Evolutionary conservation across 495 filamentous ascomycete species (phyloP).

Genomic region (Xylaria sp.): DNA sequence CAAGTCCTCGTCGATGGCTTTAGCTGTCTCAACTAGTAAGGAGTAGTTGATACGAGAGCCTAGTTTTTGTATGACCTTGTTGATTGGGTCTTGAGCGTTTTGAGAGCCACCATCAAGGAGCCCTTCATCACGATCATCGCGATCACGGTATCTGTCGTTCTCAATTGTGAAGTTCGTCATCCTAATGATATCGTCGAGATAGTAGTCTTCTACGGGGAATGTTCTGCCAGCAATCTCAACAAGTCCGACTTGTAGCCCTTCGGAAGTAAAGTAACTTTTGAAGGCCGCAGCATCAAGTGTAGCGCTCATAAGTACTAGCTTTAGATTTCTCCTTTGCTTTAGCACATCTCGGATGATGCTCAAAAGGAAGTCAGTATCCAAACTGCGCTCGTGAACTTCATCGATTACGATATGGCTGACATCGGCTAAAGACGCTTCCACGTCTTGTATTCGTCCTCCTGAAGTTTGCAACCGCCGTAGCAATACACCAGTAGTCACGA

Average conservation of each 20-base stretch:
- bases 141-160: constrained; percentile 38
- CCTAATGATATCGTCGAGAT: constrained; percentile 85
- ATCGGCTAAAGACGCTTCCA: constrained; percentile 80
- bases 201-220: constrained; percentile 87
- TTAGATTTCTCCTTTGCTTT: constrained; percentile 76
- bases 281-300: constrained; percentile 92
- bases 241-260: constrained; percentile 67
- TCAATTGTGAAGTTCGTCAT: constrained; percentile 74
- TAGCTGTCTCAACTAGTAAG: constrained; percentile 78
- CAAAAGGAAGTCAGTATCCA: constrained; percentile 94
- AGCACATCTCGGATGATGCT: constrained; percentile 88
- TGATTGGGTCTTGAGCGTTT: constrained; percentile 56
- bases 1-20: constrained; percentile 78
- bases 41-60: constrained; percentile 94
- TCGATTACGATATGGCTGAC: constrained; percentile 96
- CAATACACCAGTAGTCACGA: constrained; percentile 97
- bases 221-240: constrained; percentile 91
- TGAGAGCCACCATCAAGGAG: constrained; percentile 40
- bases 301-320: constrained; percentile 96
- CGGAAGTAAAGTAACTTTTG: constrained; percentile 78
- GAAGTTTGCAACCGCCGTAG: constrained; percentile 87
- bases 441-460: constrained; percentile 75
- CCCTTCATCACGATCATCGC: constrained; percentile 43
- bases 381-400: constrained; percentile 94
- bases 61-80: constrained; percentile 72